phyloP scores from a whole-genome alignment of 2,329 filamentous ascomycete species.

The Phaeoacremonium minimum region DNA sequence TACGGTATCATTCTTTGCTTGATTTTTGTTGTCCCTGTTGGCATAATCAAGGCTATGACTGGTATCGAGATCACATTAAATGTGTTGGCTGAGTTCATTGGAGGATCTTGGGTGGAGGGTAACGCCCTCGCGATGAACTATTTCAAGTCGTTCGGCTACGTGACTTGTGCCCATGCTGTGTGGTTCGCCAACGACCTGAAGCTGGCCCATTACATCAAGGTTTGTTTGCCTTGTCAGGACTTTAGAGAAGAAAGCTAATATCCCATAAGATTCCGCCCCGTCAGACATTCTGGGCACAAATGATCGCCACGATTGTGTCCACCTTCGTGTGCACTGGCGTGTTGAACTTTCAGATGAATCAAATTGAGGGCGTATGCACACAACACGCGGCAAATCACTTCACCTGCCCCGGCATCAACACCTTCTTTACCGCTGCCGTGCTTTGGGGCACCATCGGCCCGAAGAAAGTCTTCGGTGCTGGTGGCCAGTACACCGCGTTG shows the following conservation, averaged over 20 bases:
- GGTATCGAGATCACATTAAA: slow-evolving; percentile 35
- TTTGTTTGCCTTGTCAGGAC: slow-evolving; percentile 13
- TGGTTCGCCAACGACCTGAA: slow-evolving; percentile 34
- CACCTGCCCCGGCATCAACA: slow-evolving; percentile 48
- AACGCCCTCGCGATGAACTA: slow-evolving; percentile 42
- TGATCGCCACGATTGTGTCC: slow-evolving; percentile 51
- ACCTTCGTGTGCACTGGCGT: slow-evolving; percentile 47
- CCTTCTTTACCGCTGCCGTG: slow-evolving; percentile 52
- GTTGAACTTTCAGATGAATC: slow-evolving; percentile 40
- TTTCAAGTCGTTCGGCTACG: slow-evolving; percentile 34
- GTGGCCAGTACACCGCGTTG: slow-evolving; percentile 42
- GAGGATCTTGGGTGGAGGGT: slow-evolving; percentile 34
- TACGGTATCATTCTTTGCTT: slow-evolving; percentile 35
- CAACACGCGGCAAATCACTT: slow-evolving; percentile 40
- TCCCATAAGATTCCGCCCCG: slow-evolving; percentile 60
- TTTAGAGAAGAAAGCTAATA: too few species aligned
- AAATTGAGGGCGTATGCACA: slow-evolving; percentile 45
- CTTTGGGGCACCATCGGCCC: slow-evolving; percentile 52
- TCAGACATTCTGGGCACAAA: slow-evolving; percentile 55
- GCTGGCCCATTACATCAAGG: slow-evolving; percentile 20
- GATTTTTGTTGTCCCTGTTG: slow-evolving; percentile 37
- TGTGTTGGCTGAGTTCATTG: slow-evolving; percentile 43
- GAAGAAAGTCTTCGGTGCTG: slow-evolving; percentile 41
- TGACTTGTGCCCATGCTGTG: slow-evolving; percentile 42
- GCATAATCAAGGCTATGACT: slow-evolving; percentile 38